Conservation (phyloP, 352 stramenopile species). For the Pythium diclinum region DNA sequence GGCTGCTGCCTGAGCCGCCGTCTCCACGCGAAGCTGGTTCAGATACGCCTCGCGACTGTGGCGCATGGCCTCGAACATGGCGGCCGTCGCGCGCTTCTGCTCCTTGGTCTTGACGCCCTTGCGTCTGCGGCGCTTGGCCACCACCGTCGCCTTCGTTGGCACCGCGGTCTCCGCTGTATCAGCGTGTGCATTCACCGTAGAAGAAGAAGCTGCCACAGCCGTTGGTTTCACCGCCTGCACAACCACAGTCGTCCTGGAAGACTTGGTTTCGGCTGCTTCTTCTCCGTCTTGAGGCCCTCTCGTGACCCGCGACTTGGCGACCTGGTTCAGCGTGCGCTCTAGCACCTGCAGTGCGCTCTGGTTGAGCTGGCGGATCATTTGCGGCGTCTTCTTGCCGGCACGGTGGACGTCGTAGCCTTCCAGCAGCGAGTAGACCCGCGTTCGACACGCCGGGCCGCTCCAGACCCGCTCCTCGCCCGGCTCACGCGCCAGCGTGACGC, state of each 20-base stretch:
- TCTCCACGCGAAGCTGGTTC: conserved; percentile 22
- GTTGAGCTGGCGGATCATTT: conserved; percentile 3
- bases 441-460: conserved; percentile 5
- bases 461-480: not conserved
- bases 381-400: not conserved
- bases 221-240: not conserved
- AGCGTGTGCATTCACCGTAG: too few species aligned
- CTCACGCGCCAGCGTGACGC: not conserved
- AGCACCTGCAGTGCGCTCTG: conserved; percentile 3
- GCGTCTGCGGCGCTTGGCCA: conserved; percentile 20
- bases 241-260: not conserved
- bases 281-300: not conserved
- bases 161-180: not conserved
- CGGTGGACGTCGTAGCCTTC: conserved; percentile 10
- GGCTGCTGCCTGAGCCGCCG: conserved; percentile 1
- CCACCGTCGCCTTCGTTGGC: conserved; percentile 10
- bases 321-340: conserved; percentile 2
- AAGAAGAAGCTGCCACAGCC: too few species aligned
- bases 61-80: conserved; percentile 16
- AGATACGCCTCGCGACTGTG: conserved; percentile 21
- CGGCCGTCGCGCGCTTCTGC: conserved; percentile 12
- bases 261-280: not conserved
- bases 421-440: conserved; percentile 7
- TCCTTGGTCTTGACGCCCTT: conserved; percentile 25
- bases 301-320: conserved; percentile 8